Evolutionary conservation across 2,329 filamentous ascomycete genomes (phyloP), one percentile per base, ranked within the genome.

Genomic region (Colletotrichum scovillei): DNA sequence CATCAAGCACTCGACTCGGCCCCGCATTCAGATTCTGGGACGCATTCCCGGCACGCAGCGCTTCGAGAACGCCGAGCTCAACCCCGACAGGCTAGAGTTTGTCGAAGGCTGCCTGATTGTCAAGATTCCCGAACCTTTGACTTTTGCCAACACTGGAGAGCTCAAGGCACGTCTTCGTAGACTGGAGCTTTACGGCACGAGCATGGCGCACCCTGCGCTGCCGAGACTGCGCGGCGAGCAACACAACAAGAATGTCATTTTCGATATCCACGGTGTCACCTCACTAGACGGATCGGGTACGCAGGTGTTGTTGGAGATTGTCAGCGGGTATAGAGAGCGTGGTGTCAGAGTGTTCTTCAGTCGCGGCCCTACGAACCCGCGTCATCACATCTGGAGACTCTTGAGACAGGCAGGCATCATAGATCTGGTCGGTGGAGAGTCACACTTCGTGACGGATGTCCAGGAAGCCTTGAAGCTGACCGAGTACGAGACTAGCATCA

Each of bases 211-310:
- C 78, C 97, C 97, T 0, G 95, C 95, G 0, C 87, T 98, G 22
- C 97, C 97, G 0, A 90, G 94, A 3, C 87, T 97, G 16, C 89
- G 95, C 5, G 86, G 89, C 30, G 89, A 91, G n/a, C 93, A 96
- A 74, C 92, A 94, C 78, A 98, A 98, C 81, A 90, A 92, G 77
- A 98, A 98, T 79, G 88, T 99, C 81, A 95, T 99, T 75, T 98
- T 99, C 79, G 97, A 99, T 80, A 95, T 98, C 8, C 96, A 98
- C 77, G 97, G 97, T n/a, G 97, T 99, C 3, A 98, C 95, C 0
- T 93, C 93, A 32, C 92, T 99, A 78, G 97, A 99, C 80, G 97
- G 95, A 6, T 97, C 95, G 0, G 97, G 96, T 1, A 93, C 94
- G 0, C 97, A 98, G 83, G 96, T 98, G 0, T 86, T 99, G 3